Evolutionary conservation across 2,329 filamentous ascomycete genomes (phyloP), one percentile per base, ranked within the genome.

Genomic region (Fusarium sp.): DNA sequence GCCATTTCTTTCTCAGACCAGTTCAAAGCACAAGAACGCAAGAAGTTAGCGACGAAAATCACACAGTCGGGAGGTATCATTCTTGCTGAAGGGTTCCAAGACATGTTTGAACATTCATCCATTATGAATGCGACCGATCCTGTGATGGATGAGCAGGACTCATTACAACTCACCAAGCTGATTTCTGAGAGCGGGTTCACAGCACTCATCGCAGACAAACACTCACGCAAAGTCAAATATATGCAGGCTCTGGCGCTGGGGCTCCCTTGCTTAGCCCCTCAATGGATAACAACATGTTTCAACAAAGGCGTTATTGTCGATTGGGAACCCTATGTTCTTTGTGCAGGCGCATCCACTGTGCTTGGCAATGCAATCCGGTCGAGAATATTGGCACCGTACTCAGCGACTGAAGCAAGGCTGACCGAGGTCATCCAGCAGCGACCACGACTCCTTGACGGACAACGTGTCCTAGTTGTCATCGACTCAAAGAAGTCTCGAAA

Each of bases 201-300:
- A 0, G 95, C 94, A 8, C 85, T 98, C 19, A 93, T 99, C 67
- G 92, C 95, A 0, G 94, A 98, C 78, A 89, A 90, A 9, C 93
- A 97, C 80, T 96, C 93, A 11, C 91, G 96, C 52, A 95, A 94
- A 71, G 89, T 91, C 56, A 99, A 98, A 80, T 98, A 96, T 81
- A 93, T 98, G 87, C 95, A 98, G 83, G 96, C 96, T 0, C 88
- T 99, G 5, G 95, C 96, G 0, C 88, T 99, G 2, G 94, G 94
- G 2, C 83, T 99, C 1, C 96, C 96, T 0, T 97, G 95, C 77
- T 86, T 99, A 4, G 92, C 94, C 10, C 88, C 91, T 10, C 91
- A 92, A 61, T 99, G 96, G 96, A 85, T 97, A 53, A 87, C 89
- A 32, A 88, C 93, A 56, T 97, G 94, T 70, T 81, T 96, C 6